Conservation (phyloP, 257 asterid species). For the Echium plantagineum region DNA sequence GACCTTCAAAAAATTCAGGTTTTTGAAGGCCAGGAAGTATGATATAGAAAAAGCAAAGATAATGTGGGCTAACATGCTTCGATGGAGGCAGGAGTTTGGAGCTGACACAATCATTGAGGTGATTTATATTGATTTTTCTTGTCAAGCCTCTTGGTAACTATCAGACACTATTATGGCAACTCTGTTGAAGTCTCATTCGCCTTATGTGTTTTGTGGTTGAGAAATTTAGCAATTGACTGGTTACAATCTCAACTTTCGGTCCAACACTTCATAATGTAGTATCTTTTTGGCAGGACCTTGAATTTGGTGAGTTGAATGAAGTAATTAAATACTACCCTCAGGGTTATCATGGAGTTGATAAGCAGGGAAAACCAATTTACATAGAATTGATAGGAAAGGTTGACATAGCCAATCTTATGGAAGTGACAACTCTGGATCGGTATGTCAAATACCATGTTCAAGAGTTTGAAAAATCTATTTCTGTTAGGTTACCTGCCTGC, state of each 20-base stretch:
- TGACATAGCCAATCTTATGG: conserved; percentile 29
- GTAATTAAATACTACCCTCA: conserved; percentile 44
- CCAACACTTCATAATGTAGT: background rate
- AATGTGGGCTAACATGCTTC: conserved; percentile 81
- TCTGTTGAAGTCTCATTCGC: background rate
- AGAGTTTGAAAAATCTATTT: conserved; percentile 41
- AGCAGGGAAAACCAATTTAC: conserved; percentile 42
- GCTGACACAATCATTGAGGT: conserved; percentile 65
- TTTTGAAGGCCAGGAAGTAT: conserved; percentile 68
- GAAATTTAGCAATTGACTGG: background rate
- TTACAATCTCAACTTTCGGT: background rate
- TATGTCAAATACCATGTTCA: conserved; percentile 36
- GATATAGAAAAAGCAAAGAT: conserved; percentile 40
- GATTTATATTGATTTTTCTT: conserved; percentile 1
- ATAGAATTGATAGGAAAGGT: conserved; percentile 47
- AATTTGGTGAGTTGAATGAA: conserved; percentile 26
- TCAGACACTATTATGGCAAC: background rate
- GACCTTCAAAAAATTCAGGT: conserved; percentile 29
- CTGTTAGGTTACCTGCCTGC: conserved; percentile 44
- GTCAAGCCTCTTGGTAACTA: background rate
- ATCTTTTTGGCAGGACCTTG: conserved; percentile 26
- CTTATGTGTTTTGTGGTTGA: background rate
- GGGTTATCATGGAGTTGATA: conserved; percentile 49
- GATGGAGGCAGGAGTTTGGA: conserved; percentile 60
- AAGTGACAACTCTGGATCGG: conserved; percentile 37